Evolutionary conservation across 1,284 basidiomycete genomes (phyloP).

Genomic region (Gymnopus androsaceus): DNA sequence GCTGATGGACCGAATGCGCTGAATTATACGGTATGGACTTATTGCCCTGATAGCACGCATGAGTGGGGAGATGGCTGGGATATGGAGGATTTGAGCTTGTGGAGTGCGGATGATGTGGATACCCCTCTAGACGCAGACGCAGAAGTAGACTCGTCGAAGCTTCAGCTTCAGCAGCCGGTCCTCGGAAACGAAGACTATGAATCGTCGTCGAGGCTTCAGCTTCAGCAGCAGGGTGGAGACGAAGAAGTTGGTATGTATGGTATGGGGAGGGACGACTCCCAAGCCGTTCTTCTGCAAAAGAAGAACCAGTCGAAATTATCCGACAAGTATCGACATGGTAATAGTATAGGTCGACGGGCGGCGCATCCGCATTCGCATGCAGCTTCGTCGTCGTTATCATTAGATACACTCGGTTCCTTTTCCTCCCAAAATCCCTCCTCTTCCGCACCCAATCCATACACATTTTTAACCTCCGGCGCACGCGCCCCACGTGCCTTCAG

Average conservation of each 20-base stretch:
- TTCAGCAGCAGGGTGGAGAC: slow-evolving; percentile 2
- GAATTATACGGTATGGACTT: slow-evolving; percentile 92
- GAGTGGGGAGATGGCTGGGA: slow-evolving; percentile 97
- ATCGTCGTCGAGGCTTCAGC: slow-evolving; percentile 24
- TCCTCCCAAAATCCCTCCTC: too few species aligned
- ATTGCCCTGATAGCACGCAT: slow-evolving; percentile 79
- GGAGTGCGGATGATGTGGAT: slow-evolving; percentile 79
- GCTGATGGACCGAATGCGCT: slow-evolving; percentile 83
- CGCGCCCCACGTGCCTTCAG: slow-evolving; percentile 82
- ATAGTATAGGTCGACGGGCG: too few species aligned
- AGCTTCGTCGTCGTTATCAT: slow-evolving; percentile 33
- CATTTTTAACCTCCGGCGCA: slow-evolving; percentile 80
- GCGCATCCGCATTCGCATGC: slow-evolving; percentile 12
- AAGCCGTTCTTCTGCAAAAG: slow-evolving; percentile 26
- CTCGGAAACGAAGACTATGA: too few species aligned
- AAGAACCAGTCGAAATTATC: slow-evolving; percentile 13
- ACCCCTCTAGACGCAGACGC: slow-evolving; percentile 31
- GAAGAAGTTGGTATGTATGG: slow-evolving; percentile 19
- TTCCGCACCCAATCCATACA: slow-evolving; percentile 48
- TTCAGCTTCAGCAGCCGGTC: not conserved
- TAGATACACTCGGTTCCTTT: slow-evolving; percentile 30
- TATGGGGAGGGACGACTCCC: slow-evolving; percentile 23
- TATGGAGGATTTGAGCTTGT: slow-evolving; percentile 91
- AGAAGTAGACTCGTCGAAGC: slow-evolving; percentile 27
- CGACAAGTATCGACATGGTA: too few species aligned